Percentiles rank a stretch among this genome's conserved stretches.
Evolutionary conservation across 805 yeast species (phyloP).

Genomic region (Candida morakotiae): DNA sequence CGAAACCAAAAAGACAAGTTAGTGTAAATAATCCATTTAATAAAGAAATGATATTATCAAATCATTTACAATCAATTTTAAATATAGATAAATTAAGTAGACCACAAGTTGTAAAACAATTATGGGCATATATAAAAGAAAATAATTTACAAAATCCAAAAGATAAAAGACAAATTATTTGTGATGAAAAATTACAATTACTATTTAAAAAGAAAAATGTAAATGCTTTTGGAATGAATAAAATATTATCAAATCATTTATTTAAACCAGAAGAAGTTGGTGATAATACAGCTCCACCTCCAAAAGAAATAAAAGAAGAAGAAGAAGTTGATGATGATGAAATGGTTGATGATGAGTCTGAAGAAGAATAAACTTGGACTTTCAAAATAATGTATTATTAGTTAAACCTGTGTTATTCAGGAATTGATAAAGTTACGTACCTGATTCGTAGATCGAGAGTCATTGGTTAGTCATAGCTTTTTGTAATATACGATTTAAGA

Average conservation of each 20-base stretch:
- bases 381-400: neutral
- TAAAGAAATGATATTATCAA: slow-evolving; percentile 45
- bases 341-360: slow-evolving; percentile 8
- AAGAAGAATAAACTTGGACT: slow-evolving; percentile 1
- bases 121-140: slow-evolving; percentile 70
- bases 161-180: slow-evolving; percentile 60
- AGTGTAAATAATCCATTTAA: slow-evolving; percentile 36
- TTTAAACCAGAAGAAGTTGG: slow-evolving; percentile 29
- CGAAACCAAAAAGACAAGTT: slow-evolving; percentile 11
- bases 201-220: slow-evolving; percentile 55
- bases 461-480: too few species aligned
- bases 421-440: too few species aligned
- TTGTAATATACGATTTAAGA: too few species aligned
- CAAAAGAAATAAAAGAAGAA: neutral
- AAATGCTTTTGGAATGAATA: slow-evolving; percentile 57
- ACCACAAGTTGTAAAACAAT: slow-evolving; percentile 62
- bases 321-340: slow-evolving; percentile 9
- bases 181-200: slow-evolving; percentile 54
- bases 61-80: slow-evolving; percentile 48
- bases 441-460: too few species aligned
- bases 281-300: neutral
- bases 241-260: slow-evolving; percentile 49
- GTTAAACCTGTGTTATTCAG: neutral
- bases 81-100: slow-evolving; percentile 46
- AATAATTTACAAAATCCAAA: slow-evolving; percentile 61